Percentiles rank a stretch among this genome's conserved stretches.
Conservation (phyloP, 495 filamentous ascomycete species). For the Chlorociboria aeruginascens region DNA sequence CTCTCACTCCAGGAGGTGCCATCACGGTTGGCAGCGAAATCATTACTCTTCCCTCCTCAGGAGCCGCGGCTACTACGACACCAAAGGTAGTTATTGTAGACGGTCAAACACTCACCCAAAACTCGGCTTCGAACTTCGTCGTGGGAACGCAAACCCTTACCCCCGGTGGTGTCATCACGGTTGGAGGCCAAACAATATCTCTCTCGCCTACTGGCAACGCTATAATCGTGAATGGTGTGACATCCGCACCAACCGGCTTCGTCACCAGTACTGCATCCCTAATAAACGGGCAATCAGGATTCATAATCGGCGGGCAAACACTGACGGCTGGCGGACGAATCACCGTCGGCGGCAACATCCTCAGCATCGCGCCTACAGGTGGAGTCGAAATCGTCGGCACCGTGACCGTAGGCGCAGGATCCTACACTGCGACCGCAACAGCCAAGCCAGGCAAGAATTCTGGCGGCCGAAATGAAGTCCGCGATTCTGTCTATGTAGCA, state of each 20-base stretch:
- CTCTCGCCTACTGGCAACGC: conserved; percentile 3
- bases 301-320: conserved; percentile 16
- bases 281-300: not conserved
- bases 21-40: conserved; percentile 8
- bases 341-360: conserved; percentile 15
- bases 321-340: conserved; percentile 15
- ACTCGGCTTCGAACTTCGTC: conserved; percentile 5
- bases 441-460: conserved; percentile 1
- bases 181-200: conserved; percentile 5
- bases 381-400: conserved; percentile 12
- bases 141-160: conserved; percentile 15
- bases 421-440: conserved; percentile 1
- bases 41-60: conserved; percentile 4
- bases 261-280: not conserved
- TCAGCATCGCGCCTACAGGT: conserved; percentile 11
- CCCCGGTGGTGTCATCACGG: conserved; percentile 1
- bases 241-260: not conserved
- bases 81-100: conserved; percentile 9
- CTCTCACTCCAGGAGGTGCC: conserved; percentile 6
- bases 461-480: not conserved
- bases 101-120: conserved; percentile 9
- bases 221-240: conserved; percentile 1
- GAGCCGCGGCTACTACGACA: not conserved
- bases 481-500: not conserved
- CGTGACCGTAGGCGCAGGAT: conserved; percentile 9